These are phyloP conservation scores for Phialophora expanda DNA, from an alignment of 2,329 filamentous ascomycete genomes.

Conservation along the genomic window DNA sequence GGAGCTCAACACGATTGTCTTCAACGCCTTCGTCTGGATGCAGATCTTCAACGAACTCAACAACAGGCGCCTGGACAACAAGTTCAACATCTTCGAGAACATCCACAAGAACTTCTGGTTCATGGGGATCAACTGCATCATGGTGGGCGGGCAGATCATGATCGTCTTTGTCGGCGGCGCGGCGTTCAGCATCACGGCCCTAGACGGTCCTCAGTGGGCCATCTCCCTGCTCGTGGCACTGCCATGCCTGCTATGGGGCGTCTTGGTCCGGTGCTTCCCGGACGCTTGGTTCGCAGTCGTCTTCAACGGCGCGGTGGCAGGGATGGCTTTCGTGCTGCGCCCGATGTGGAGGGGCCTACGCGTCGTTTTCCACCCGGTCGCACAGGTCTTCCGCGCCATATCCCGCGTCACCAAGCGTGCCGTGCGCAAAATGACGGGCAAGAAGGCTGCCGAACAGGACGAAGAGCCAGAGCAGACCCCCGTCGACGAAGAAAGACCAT, in stretches of 20 bases:
- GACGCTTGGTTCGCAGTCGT: conserved; percentile 62
- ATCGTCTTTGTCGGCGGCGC: conserved; percentile 85
- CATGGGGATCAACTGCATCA: conserved; percentile 79
- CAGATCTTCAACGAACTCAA: conserved; percentile 99
- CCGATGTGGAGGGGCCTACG: conserved; percentile 45
- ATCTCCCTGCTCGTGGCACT: conserved; percentile 83
- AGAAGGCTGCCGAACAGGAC: conserved; percentile 23
- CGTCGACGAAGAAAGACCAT: conserved; percentile 25
- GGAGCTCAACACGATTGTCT: conserved; percentile 79
- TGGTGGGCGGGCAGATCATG: conserved; percentile 86
- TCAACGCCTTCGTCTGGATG: conserved; percentile 99
- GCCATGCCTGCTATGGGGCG: conserved; percentile 82
- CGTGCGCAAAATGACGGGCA: conserved; percentile 32
- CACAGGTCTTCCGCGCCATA: conserved; percentile 38
- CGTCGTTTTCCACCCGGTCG: conserved; percentile 43
- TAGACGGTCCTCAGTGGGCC: conserved; percentile 81
- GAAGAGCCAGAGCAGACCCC: conserved; percentile 14
- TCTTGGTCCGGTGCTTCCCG: conserved; percentile 80
- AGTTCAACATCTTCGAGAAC: conserved; percentile 94
- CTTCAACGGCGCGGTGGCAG: conserved; percentile 57
- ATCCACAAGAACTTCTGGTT: conserved; percentile 87
- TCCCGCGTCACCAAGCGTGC: conserved; percentile 37
- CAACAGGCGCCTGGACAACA: conserved; percentile 91
- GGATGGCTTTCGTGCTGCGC: conserved; percentile 59
- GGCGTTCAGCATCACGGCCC: conserved; percentile 74